Evolutionary conservation across 23 red algal genomes (phyloP).

Genomic region (Agarophyton chilense): DNA sequence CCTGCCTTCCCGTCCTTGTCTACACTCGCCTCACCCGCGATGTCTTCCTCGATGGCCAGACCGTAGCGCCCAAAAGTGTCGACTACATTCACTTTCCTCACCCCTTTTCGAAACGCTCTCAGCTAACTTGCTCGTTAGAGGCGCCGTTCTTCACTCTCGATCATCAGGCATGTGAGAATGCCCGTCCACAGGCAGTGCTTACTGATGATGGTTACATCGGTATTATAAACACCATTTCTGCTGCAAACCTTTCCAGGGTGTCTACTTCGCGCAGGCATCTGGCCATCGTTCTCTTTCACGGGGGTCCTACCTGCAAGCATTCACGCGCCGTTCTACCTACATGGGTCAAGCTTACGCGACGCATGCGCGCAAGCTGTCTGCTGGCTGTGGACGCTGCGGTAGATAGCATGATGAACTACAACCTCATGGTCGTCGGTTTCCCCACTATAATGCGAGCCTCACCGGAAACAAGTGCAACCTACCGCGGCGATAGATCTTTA

Average conservation of each 20-base stretch:
- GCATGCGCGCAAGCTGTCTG: constrained; percentile 27
- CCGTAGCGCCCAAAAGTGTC: constrained; percentile 5
- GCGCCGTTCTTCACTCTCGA: constrained; percentile 53
- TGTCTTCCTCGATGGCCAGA: constrained; percentile 16
- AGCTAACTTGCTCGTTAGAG: background rate
- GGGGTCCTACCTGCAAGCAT: constrained; percentile 33
- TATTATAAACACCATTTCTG: constrained; percentile 18
- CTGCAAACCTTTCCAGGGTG: constrained; percentile 17
- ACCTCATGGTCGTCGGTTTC: constrained; percentile 63
- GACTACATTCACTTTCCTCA: constrained; percentile 9
- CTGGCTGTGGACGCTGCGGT: constrained; percentile 24
- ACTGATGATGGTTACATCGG: background rate
- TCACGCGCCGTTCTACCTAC: constrained; percentile 16
- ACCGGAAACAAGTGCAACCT: background rate
- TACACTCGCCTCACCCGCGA: constrained; percentile 9
- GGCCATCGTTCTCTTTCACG: constrained; percentile 52
- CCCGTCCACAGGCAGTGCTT: background rate
- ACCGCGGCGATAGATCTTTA: constrained; percentile 16
- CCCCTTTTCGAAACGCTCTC: background rate
- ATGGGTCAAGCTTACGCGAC: constrained; percentile 27
- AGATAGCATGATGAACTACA: constrained; percentile 64
- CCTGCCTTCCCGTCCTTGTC: background rate
- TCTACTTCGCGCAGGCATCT: background rate
- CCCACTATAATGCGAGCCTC: constrained; percentile 49
- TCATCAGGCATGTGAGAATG: constrained; percentile 4